Evolutionary conservation across 331 rosid genomes (phyloP).

Genomic region (Rosa hybrid): DNA sequence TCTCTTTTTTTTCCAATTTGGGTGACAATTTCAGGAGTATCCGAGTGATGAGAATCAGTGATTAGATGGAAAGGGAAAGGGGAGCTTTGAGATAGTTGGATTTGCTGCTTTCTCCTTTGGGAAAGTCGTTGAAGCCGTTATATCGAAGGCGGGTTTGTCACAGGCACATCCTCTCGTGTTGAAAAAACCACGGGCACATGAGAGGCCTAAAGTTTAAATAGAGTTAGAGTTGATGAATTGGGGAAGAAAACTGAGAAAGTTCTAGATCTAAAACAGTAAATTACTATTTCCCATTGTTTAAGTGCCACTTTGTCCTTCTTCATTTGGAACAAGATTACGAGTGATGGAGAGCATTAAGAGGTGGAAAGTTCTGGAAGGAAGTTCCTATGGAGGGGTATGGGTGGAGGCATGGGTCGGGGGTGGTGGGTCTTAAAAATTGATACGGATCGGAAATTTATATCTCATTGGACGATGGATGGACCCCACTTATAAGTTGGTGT

Average conservation of each 20-base stretch:
- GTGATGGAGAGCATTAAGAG: background rate
- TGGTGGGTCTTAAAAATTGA: background rate
- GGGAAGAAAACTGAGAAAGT: constrained; percentile 31
- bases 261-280: constrained; percentile 38
- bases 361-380: constrained; percentile 63
- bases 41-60: background rate
- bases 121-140: constrained; percentile 43
- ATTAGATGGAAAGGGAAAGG: background rate
- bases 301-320: constrained; percentile 10
- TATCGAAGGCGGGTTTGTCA: background rate
- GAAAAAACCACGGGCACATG: background rate
- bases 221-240: background rate
- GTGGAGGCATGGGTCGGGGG: constrained; percentile 17
- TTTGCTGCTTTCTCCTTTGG: constrained; percentile 23
- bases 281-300: background rate
- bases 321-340: background rate
- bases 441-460: too few relatives aligned
- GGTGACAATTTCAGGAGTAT: background rate
- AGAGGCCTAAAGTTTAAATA: constrained; percentile 5
- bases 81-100: background rate
- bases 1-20: background rate
- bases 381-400: constrained; percentile 1
- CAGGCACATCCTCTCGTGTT: background rate
- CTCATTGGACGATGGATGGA: too few relatives aligned
- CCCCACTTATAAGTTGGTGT: constrained; percentile 20